Conservation (phyloP, 2,329 filamentous ascomycete species). For the Trichophyton benhamiae region DNA sequence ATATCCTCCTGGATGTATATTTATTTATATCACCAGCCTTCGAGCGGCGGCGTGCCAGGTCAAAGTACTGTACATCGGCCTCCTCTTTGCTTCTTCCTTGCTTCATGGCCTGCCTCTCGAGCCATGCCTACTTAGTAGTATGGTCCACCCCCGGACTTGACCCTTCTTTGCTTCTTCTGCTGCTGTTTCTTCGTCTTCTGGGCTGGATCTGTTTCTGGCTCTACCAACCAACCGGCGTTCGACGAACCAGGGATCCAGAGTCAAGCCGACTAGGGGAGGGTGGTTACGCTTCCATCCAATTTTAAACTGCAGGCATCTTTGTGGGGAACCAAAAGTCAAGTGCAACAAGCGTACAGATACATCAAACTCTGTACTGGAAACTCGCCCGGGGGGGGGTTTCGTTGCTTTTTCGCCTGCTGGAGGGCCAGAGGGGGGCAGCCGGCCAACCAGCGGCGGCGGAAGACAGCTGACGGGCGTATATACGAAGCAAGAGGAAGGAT, state of each 20-base stretch:
- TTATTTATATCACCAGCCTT: no score
- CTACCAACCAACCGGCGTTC: neutral
- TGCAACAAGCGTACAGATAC: no score
- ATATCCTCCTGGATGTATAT: neutral
- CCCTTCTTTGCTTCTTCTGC: neutral
- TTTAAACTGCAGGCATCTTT: neutral
- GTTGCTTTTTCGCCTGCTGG: neutral
- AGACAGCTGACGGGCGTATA: neutral
- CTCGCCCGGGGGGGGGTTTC: no score
- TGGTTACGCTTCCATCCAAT: neutral
- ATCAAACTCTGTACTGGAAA: no score
- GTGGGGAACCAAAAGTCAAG: neutral
- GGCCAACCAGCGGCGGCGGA: neutral
- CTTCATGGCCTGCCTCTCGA: neutral
- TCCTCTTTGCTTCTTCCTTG: neutral
- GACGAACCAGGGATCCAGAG: neutral
- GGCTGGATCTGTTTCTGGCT: neutral
- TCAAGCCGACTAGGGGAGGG: neutral
- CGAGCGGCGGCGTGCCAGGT: no score
- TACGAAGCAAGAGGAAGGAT: neutral
- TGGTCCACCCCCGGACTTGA: neutral
- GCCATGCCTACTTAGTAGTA: neutral
- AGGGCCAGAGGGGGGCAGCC: neutral
- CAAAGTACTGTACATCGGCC: no score
- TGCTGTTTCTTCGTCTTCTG: no score